A percentile compares a stretch with the other conserved stretches of the same genome.
phyloP scores from a whole-genome alignment of 2,329 filamentous ascomycete genomes.

The Hymenoscyphus occultus region DNA sequence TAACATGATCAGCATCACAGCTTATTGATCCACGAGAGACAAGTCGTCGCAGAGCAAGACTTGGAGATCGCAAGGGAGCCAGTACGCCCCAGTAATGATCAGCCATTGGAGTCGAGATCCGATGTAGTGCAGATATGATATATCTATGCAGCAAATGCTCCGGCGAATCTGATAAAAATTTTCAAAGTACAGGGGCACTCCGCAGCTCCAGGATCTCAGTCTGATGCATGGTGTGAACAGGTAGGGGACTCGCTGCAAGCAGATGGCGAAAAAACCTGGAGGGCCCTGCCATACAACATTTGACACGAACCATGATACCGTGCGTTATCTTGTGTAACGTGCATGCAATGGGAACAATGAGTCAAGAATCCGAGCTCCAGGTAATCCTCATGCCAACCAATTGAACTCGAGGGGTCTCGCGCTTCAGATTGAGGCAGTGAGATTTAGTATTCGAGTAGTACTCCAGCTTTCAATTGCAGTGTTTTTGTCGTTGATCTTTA shows the following conservation, averaged over 20 bases:
- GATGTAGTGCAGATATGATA: not conserved
- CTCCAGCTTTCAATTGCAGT: too few species aligned
- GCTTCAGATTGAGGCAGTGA: too few species aligned
- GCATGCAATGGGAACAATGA: not conserved
- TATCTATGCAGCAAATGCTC: not conserved
- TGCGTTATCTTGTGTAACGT: not conserved
- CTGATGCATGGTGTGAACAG: not conserved
- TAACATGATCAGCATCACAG: not conserved
- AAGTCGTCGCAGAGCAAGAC: not conserved
- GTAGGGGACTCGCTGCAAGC: not conserved
- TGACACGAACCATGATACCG: not conserved
- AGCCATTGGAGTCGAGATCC: not conserved
- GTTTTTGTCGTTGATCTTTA: too few species aligned
- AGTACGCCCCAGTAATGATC: not conserved
- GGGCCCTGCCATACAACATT: not conserved
- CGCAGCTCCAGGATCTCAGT: not conserved
- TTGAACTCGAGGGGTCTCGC: too few species aligned
- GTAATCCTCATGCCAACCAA: too few species aligned
- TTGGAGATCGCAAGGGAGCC: not conserved
- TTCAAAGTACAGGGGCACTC: not conserved
- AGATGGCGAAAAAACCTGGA: not conserved
- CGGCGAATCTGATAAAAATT: not conserved
- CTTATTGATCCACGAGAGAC: not conserved
- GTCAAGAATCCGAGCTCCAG: not conserved
- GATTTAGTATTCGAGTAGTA: too few species aligned